Evolutionary conservation across 257 asterid species (phyloP), one percentile per base, ranked within the genome.

Genomic region (Penstemon davidsonii): DNA sequence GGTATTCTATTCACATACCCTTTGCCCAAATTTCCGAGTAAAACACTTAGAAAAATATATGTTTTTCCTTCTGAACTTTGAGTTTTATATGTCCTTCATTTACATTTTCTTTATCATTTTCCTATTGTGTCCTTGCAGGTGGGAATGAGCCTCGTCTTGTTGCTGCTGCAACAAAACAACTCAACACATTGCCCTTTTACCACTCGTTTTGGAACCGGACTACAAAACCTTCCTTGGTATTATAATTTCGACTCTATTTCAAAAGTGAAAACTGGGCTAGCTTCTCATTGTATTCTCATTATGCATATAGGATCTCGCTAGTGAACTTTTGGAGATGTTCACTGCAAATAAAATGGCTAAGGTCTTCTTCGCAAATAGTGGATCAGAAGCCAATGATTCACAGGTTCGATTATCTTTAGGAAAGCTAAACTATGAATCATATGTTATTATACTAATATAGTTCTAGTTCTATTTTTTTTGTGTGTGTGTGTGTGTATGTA

Each of bases 121-220:
- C 33, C 33, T 25, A 25, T 25, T 25, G 2, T 25, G 33, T 71
- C 77, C 68, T 60, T 78, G 65, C 78, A 92, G 99, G 99, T 67
- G 99, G 99, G 10, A 93, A 62, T 64, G 99, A 93, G 71, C 90
- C 99, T 64, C 88, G 97, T 25, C 97, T 93, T 57, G 85, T 88
- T 69, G 96, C 65, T 54, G 99, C 99, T 68, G 99, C 99, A 15
- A 74, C 78, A 38, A 85, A 78, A 67, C 99, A 93, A 77, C 85
- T 93, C 33, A 93, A 85, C 42, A 90, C 84, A 39, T 83, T 93
- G 80, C 99, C 99, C 1, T 93, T 93, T 81, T 90, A 93, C 75
- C 99, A 93, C 80, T 90, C 96, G 40, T 93, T 93, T 68, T 93
- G 97, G 97, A 93, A 93, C 73, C 91, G 97, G 59, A 90, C 99